Base-by-base conservation (phyloP, 306 rosid species). In the Rubus idaeus region DNA sequence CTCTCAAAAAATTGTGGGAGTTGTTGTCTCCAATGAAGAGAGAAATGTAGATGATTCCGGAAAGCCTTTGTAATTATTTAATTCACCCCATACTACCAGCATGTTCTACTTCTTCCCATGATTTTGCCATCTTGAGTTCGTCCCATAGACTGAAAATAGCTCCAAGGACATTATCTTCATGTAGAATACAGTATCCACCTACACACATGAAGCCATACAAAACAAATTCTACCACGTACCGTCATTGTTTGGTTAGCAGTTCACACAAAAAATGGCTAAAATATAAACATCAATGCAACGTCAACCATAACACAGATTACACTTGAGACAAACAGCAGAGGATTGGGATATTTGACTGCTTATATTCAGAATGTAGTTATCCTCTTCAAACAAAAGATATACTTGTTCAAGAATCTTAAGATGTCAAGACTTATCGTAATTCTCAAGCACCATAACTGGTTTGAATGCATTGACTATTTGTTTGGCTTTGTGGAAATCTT, bases 51-150 rank as follows among this genome's bases (percentile, higher is more conserved):
- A 78, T 75, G 77, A 82, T 88, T 82, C 88, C 61, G 87, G 75
- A 78, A 89, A 88, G 69, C 95, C 96, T 78, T 78, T 81, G 86
- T 95, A 92, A 78, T 79, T 81, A 81, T 92, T 92, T 74, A 95
- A 82, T 53, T 82, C 92, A 17, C 97, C 94, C 97, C 97, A 92
- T 17, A 91, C 97, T 0, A 75, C 68, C 45, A n/a, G n/a, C n/a
- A n/a, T 78, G 86, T 84, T 95, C 97, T 75, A 95, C 94, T 80
- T 87, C 97, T 86, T 95, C 97, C 99, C 99, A 95, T 35, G 99
- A 88, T 47, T 87, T 47, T 37, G 93, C 95, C 46, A 85, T 79
- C 79, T 78, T 89, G 57, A 95, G 86, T 69, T 92, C 89, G 6
- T 83, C 75, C 97, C 97, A 95, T 69, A 92, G 53, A 69, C 96